Percentiles rank a stretch among this genome's conserved stretches.
Evolutionary conservation across 2,329 filamentous ascomycete species (phyloP).

Genomic region (Fusarium agapanthi): DNA sequence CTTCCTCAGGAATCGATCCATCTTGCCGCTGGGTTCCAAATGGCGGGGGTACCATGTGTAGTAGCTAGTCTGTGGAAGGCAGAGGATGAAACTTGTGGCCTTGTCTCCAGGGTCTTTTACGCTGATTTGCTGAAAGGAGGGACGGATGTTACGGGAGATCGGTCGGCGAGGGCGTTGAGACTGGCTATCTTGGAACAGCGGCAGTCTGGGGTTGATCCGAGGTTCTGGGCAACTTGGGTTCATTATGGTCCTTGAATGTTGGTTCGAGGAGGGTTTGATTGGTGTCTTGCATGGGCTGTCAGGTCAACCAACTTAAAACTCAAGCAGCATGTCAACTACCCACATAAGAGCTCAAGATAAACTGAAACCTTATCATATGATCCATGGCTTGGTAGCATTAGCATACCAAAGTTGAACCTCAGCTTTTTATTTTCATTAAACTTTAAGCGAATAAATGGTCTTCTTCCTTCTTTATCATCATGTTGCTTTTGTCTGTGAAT

Average conservation of each 20-base stretch:
- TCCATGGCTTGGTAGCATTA: fast-evolving
- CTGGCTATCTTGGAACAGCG: background rate
- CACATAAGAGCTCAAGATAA: background rate
- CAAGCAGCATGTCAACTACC: background rate
- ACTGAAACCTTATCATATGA: background rate
- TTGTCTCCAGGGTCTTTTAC: background rate
- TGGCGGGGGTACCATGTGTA: background rate
- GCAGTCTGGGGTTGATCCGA: background rate
- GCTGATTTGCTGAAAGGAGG: background rate
- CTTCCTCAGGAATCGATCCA: background rate
- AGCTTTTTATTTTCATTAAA: too few species aligned
- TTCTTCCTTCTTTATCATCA: fast-evolving
- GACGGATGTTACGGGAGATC: background rate
- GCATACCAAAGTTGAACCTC: background rate
- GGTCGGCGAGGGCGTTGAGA: background rate
- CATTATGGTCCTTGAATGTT: background rate
- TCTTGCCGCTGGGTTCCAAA: background rate
- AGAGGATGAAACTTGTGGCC: background rate
- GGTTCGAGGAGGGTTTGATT: background rate
- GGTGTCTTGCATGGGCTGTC: background rate
- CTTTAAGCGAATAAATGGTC: fast-evolving
- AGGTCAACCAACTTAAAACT: background rate
- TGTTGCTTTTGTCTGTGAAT: background rate
- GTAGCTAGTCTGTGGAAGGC: background rate
- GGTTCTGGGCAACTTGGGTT: background rate